Evolutionary conservation across 2,329 filamentous ascomycete genomes (phyloP).

Genomic region (Aspergillus neotritici): DNA sequence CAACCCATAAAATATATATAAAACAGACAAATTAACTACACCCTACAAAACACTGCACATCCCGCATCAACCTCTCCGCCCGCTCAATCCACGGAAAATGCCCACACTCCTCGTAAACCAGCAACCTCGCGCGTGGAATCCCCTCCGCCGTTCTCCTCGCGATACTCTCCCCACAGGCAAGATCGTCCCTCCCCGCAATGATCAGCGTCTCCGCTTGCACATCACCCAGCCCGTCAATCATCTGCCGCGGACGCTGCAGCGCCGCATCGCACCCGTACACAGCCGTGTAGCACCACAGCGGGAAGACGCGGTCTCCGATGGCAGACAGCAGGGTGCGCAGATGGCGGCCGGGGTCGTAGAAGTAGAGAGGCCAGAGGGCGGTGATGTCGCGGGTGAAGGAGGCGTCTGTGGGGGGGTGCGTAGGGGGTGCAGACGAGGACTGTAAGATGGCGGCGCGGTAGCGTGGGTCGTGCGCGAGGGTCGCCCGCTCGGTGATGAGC

Average conservation of each 20-base stretch:
- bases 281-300: constrained; percentile 11
- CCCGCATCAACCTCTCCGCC: constrained; percentile 11
- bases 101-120: constrained; percentile 19
- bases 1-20: no score
- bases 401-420: constrained; percentile 10
- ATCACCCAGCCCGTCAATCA: constrained; percentile 14
- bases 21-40: neutral
- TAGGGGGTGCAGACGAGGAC: neutral
- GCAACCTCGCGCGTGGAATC: constrained; percentile 9
- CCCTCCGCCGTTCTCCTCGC: constrained; percentile 13
- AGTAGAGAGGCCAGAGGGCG: constrained; percentile 20
- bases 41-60: constrained; percentile 13
- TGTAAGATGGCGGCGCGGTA: no score
- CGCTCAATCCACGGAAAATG: constrained; percentile 27
- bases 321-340: constrained; percentile 10
- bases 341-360: constrained; percentile 16
- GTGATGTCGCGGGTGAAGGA: constrained; percentile 14
- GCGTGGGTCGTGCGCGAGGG: no score
- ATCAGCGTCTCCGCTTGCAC: constrained; percentile 23
- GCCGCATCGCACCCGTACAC: constrained; percentile 9
- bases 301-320: constrained; percentile 10
- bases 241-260: constrained; percentile 9
- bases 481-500: no score
- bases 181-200: constrained; percentile 21
- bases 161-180: constrained; percentile 17